Base-by-base conservation (phyloP, 2,329 filamentous ascomycete species). In the Bipolaris oryzae region DNA sequence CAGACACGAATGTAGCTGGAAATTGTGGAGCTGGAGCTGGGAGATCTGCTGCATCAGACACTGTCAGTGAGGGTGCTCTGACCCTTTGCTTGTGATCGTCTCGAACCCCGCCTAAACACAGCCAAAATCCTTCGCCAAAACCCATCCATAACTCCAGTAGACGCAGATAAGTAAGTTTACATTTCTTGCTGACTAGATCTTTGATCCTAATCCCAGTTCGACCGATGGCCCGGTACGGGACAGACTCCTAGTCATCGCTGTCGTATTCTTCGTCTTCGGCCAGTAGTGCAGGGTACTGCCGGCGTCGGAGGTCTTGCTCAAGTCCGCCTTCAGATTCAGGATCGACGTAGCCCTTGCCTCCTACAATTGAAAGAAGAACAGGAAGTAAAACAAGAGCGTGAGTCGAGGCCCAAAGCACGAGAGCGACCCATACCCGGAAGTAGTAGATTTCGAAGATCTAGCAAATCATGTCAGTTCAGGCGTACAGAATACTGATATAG, bases 391-490 rank as follows among this genome's bases (percentile, higher is more conserved):
- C 85, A 45, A 99, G 81, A 0, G 95, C 92, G 75, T 99, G 95
- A 9, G 88, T 84, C 7, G 91, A 91, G 2, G 93, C 96, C 75
- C 96, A 94, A 9, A 96, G 75, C 10, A 99, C 93, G 52, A 99
- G 84, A 6, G 93, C 89, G 16, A 97, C 81, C 95, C 95, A 99
- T 41, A 99, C 90, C 41, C 95, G 86, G 83, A 99, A 99, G 78
- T 99, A 99, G 79, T 99, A 99, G 55, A 99, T 92, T 80, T 99
- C 96, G 70, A 99, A 99, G 72, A 99, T 99, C 85, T 75, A 53
- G 11, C 37, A 47, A 37, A 5, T 7, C 11, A 39, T 37, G 43
- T 52, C 25, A 47, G 48, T 28, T n/a, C 5, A 25, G 4, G 15
- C 3, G 11, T 10, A 6, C 5, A 13, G 4, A 33, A n/a, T 3